These are phyloP conservation scores for Calycina herbarum DNA, from an alignment of 2,329 filamentous ascomycete species.

Conservation along the genomic window DNA sequence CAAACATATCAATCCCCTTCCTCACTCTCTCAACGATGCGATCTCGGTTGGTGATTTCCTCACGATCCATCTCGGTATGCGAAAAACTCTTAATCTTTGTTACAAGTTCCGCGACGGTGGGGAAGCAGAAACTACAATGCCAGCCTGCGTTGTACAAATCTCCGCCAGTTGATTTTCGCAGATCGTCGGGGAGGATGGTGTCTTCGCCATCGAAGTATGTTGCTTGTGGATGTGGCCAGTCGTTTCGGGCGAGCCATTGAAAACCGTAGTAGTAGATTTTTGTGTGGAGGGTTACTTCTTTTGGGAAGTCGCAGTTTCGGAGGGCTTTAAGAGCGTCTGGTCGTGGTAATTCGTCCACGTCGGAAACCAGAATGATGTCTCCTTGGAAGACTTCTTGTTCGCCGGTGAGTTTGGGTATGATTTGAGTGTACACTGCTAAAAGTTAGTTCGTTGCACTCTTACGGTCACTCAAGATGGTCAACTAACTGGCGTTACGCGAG, in stretches of 20 bases:
- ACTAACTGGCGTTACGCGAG: background rate
- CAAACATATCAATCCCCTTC: background rate
- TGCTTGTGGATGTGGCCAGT: background rate
- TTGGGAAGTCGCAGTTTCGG: constrained; percentile 1
- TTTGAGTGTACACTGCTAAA: background rate
- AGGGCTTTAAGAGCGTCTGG: background rate
- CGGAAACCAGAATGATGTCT: background rate
- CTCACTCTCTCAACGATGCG: background rate
- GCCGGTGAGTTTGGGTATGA: background rate
- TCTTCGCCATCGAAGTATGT: background rate
- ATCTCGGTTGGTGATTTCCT: background rate
- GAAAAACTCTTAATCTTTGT: constrained; percentile 44
- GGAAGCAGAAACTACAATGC: constrained; percentile 47
- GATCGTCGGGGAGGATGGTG: background rate
- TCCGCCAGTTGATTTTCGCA: background rate
- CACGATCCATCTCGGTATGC: background rate
- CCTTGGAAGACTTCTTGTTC: background rate
- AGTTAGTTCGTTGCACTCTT: background rate
- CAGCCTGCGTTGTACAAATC: constrained; percentile 45
- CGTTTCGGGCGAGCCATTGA: background rate
- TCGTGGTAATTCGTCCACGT: background rate
- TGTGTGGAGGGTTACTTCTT: background rate
- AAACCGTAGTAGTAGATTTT: background rate
- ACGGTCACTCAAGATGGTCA: background rate
- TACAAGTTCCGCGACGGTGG: constrained; percentile 42